These are phyloP conservation scores for Lentinula guzmanii DNA, from an alignment of 768 basidiomycete species.

Conservation along the genomic window DNA sequence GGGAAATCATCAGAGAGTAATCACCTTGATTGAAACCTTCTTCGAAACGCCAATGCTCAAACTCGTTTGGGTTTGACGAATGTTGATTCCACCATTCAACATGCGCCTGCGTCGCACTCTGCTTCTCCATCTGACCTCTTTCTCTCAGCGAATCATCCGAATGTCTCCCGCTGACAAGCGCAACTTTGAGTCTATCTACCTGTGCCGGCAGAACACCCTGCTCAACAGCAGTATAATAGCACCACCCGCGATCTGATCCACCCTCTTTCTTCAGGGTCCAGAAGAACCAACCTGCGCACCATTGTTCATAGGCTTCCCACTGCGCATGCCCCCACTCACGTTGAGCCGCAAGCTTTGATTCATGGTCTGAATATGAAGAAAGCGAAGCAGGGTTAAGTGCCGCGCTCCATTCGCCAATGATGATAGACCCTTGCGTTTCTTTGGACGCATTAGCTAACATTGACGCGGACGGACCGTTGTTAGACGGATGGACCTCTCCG, in stretches of 20 bases:
- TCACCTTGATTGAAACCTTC: slow-evolving; percentile 42
- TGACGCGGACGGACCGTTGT: background rate
- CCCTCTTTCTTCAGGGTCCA: slow-evolving; percentile 78
- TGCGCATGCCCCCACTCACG: slow-evolving; percentile 58
- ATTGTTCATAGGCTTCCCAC: slow-evolving; percentile 54
- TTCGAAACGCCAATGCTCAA: slow-evolving; percentile 63
- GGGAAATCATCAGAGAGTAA: background rate
- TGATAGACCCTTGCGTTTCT: slow-evolving; percentile 37
- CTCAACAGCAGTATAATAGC: slow-evolving; percentile 56
- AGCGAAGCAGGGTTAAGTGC: slow-evolving; percentile 64
- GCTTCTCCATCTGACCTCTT: background rate
- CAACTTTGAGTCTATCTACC: slow-evolving; percentile 1
- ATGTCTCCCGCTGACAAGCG: background rate
- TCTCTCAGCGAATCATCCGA: background rate
- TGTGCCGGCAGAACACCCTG: slow-evolving; percentile 54
- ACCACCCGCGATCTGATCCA: slow-evolving; percentile 70
- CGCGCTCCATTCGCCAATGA: slow-evolving; percentile 79
- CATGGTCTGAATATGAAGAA: slow-evolving; percentile 27
- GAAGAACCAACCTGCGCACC: slow-evolving; percentile 74
- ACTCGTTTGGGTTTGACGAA: slow-evolving; percentile 43
- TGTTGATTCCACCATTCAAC: slow-evolving; percentile 30
- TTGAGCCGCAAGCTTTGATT: slow-evolving; percentile 24
- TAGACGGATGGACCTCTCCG: slow-evolving; percentile 6
- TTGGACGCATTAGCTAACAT: slow-evolving; percentile 24
- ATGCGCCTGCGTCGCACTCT: slow-evolving; percentile 25